Conservation (phyloP, 192 early-diverging fungal species). For the Allomyces macrogynus region DNA sequence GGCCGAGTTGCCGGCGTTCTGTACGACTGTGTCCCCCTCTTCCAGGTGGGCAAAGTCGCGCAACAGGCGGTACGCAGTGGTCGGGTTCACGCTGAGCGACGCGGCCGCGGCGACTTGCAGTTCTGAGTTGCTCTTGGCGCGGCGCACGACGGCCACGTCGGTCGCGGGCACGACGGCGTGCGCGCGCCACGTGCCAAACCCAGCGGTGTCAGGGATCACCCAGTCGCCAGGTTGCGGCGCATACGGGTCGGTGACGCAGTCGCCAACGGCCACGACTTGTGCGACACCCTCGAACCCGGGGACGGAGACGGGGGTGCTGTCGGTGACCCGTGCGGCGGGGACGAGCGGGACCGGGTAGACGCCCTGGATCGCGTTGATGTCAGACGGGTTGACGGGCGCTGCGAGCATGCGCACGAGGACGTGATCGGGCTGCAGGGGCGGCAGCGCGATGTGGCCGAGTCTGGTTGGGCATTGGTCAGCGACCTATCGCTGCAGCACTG, state of each 20-base stretch:
- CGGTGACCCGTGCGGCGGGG: not conserved
- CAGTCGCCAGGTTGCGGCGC: slow-evolving; percentile 54
- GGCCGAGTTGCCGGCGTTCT: slow-evolving; percentile 79
- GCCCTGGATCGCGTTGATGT: slow-evolving; percentile 83
- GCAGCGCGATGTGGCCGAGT: slow-evolving; percentile 13
- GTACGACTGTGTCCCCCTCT: slow-evolving; percentile 63
- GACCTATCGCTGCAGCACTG: too few relatives aligned
- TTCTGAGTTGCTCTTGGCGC: slow-evolving; percentile 11
- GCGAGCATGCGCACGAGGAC: slow-evolving; percentile 68
- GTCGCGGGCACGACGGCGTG: slow-evolving; percentile 24
- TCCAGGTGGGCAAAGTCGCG: slow-evolving; percentile 51
- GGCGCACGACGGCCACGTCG: slow-evolving; percentile 24
- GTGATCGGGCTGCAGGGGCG: slow-evolving; percentile 8
- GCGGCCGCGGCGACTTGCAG: slow-evolving; percentile 30
- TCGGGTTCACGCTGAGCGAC: slow-evolving; percentile 66
- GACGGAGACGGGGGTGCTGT: slow-evolving; percentile 24
- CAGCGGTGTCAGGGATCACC: slow-evolving; percentile 47
- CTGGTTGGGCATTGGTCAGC: slow-evolving; percentile 4
- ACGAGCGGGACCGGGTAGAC: slow-evolving; percentile 46
- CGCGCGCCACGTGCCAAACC: slow-evolving; percentile 64
- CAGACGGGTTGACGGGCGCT: slow-evolving; percentile 77
- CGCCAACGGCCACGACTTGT: slow-evolving; percentile 46
- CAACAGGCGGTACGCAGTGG: slow-evolving; percentile 72
- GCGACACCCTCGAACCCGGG: slow-evolving; percentile 89
- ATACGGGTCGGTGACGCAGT: slow-evolving; percentile 13